phyloP scores from a whole-genome alignment of 2,329 filamentous ascomycete genomes.

The Phyllachora maydis region DNA sequence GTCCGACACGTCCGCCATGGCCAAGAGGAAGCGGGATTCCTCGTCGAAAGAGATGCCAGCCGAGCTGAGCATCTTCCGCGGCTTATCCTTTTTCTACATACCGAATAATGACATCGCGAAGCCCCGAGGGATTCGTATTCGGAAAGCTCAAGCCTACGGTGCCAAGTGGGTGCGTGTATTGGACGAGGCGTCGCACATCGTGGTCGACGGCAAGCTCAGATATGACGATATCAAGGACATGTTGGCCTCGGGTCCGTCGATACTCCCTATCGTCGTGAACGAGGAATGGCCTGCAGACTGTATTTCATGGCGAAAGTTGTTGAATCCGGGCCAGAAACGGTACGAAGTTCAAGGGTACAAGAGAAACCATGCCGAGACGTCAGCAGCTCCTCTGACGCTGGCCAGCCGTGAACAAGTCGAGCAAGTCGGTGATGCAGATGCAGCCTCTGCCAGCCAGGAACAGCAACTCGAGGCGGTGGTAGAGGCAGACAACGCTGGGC shows the following conservation, averaged over 20 bases:
- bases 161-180: conserved; percentile 47
- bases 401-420: conserved; percentile 5
- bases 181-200: conserved; percentile 48
- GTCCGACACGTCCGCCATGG: conserved; percentile 8
- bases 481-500: conserved; percentile 1
- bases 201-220: conserved; percentile 50
- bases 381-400: too few relatives aligned
- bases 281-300: conserved; percentile 52
- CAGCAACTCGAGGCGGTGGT: not conserved
- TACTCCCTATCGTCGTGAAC: conserved; percentile 33
- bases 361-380: too few relatives aligned
- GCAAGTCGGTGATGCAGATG: conserved; percentile 2
- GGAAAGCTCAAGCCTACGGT: conserved; percentile 54
- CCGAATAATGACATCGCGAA: conserved; percentile 58
- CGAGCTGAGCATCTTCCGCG: conserved; percentile 34
- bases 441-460: not conserved
- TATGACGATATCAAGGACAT: conserved; percentile 39
- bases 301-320: conserved; percentile 30
- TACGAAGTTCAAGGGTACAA: conserved; percentile 39
- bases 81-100: conserved; percentile 52
- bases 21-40: conserved; percentile 25
- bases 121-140: conserved; percentile 48
- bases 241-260: conserved; percentile 2
- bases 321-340: conserved; percentile 35
- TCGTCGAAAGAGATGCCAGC: conserved; percentile 25